Evolutionary conservation across 1,284 basidiomycete species (phyloP).

Genomic region (Microbotryum silenes-acaulis): DNA sequence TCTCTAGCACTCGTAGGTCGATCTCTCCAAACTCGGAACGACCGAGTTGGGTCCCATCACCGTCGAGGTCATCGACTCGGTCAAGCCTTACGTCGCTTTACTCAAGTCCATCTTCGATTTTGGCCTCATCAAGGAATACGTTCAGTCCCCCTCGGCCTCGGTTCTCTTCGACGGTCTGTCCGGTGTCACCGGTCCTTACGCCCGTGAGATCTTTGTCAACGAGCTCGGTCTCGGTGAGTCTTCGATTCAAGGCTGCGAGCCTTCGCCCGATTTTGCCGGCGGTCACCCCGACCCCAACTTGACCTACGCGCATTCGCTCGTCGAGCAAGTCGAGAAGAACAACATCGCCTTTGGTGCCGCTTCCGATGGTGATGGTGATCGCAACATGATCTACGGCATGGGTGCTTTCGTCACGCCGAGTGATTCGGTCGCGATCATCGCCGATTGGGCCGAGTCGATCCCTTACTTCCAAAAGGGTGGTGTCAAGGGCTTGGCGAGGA

Average conservation of each 20-base stretch:
- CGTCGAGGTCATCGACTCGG: constrained; percentile 90
- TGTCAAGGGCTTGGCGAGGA: constrained; percentile 87
- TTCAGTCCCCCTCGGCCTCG: constrained; percentile 55
- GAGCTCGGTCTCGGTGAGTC: constrained; percentile 65
- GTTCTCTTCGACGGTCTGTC: constrained; percentile 94
- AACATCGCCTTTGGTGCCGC: constrained; percentile 91
- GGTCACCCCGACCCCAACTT: constrained; percentile 98
- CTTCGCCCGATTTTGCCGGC: constrained; percentile 90
- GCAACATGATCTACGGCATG: constrained; percentile 97
- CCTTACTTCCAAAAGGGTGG: constrained; percentile 92
- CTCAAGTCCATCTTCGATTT: constrained; percentile 93
- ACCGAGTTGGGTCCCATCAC: constrained; percentile 71
- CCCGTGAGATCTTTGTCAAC: constrained; percentile 76
- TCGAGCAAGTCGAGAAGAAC: constrained; percentile 80
- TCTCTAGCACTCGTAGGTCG: constrained; percentile 50
- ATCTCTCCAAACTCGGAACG: constrained; percentile 75
- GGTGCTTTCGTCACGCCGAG: constrained; percentile 95
- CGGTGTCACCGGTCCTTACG: constrained; percentile 97
- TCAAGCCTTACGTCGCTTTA: constrained; percentile 77
- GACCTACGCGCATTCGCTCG: constrained; percentile 91
- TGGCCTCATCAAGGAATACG: constrained; percentile 80
- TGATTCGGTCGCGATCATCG: constrained; percentile 97
- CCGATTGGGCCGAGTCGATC: constrained; percentile 86
- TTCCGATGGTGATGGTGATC: constrained; percentile 92
- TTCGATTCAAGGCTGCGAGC: constrained; percentile 84